Conservation (phyloP, 2,329 filamentous ascomycete genomes). For the Trichoderma citrinoviride region DNA sequence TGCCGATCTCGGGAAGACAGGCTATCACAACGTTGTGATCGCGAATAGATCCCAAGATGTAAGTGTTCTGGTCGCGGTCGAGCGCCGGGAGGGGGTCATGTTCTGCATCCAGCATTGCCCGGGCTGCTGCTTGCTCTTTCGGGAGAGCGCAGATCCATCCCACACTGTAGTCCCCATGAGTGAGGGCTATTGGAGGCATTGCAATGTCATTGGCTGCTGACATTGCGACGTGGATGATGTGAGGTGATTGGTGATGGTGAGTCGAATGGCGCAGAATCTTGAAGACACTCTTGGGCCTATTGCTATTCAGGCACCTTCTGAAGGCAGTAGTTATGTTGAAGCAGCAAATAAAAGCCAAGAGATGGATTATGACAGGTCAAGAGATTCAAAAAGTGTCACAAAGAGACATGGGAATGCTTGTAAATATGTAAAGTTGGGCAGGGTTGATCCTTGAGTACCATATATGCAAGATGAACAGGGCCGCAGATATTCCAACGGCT, state of each 20-base stretch:
- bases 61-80: background rate
- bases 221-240: background rate
- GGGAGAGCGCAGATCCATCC: background rate
- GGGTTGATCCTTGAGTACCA: too few relatives aligned
- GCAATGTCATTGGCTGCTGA: background rate
- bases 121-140: background rate
- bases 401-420: too few relatives aligned
- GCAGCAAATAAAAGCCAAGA: too few relatives aligned
- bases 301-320: too few relatives aligned
- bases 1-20: background rate
- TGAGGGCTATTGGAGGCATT: background rate
- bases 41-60: background rate
- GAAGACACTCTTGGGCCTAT: too few relatives aligned
- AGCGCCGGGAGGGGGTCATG: background rate
- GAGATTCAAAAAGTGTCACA: too few relatives aligned
- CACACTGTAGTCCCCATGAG: background rate
- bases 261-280: background rate
- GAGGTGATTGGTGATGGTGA: background rate
- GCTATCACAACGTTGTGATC: background rate
- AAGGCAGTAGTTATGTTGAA: too few relatives aligned
- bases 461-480: too few relatives aligned
- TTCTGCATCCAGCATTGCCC: background rate
- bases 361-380: too few relatives aligned
- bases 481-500: too few relatives aligned
- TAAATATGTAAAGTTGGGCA: too few relatives aligned